Evolutionary conservation across 2,329 filamentous ascomycete genomes (phyloP).

Genomic region (Exophiala spinifera): DNA sequence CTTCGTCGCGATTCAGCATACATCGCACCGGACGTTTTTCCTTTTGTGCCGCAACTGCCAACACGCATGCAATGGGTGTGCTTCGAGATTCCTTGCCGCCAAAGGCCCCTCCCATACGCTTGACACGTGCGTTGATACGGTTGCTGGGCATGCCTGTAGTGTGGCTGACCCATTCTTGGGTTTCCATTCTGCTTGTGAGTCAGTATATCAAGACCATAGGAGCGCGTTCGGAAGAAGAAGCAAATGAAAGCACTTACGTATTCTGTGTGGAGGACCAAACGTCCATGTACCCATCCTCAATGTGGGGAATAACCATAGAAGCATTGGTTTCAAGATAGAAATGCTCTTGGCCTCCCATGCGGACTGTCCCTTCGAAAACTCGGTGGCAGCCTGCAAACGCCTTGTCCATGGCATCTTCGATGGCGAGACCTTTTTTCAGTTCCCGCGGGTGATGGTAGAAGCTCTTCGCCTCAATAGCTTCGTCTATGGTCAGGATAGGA

Average conservation of each 20-base stretch:
- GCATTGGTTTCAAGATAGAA: conserved; percentile 96
- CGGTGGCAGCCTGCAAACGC: conserved; percentile 77
- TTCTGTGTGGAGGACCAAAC: conserved; percentile 93
- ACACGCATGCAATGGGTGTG: conserved; percentile 76
- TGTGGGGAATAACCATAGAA: conserved; percentile 78
- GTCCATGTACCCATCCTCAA: conserved; percentile 92
- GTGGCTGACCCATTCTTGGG: conserved; percentile 82
- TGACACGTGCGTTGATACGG: conserved; percentile 84
- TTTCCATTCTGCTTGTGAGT: conserved; percentile 59
- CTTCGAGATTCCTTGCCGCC: conserved; percentile 93
- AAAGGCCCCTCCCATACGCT: conserved; percentile 89
- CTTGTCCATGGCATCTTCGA: conserved; percentile 50
- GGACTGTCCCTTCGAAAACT: conserved; percentile 74
- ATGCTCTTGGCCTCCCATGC: conserved; percentile 96
- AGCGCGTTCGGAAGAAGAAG: no score
- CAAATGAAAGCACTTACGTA: conserved; percentile 44
- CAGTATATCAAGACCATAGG: background rate
- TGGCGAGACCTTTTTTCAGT: conserved; percentile 74
- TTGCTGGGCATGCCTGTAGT: conserved; percentile 81
- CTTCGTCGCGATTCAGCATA: conserved; percentile 95
- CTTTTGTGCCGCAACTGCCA: conserved; percentile 84
- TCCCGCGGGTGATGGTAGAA: conserved; percentile 79
- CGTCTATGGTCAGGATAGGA: conserved; percentile 87
- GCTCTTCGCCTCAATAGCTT: conserved; percentile 85
- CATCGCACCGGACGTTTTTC: conserved; percentile 77